Base-by-base conservation (phyloP, 106 monocot genomes). In the Iris macrosiphon region DNA sequence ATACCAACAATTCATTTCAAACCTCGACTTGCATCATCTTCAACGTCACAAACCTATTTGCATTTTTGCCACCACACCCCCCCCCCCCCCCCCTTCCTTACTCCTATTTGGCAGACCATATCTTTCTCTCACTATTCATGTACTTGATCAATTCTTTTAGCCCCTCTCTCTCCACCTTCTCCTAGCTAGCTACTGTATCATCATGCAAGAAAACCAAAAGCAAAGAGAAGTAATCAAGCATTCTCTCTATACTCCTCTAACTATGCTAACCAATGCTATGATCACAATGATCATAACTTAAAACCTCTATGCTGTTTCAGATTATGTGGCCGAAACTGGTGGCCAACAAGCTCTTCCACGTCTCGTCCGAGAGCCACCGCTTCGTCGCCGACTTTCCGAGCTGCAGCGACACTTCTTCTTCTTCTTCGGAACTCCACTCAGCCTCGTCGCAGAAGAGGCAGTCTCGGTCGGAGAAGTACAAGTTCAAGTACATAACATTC, bases 261-360 rank as follows among this genome's bases (percentile, higher is more conserved):
- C 34, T n/a, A 7, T 15, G 35, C 33, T 57, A 14, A 45, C 16
- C 18, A 26, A 21, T 16, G 14, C 1, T 27, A 42, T 29, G 27
- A 28, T 58, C 1, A 57, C 32, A 21, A 1, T 57, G n/a, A n/a
- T n/a, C n/a, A n/a, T n/a, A n/a, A n/a, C n/a, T n/a, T n/a, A n/a
- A n/a, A n/a, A n/a, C n/a, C 1, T 45, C 3, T n/a, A 3, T 56
- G 20, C 14, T 27, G 4, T 2, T 60, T 42, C 31, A 72, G 63
- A 47, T 66, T 18, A 60, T 60, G 73, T 73, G 73, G 65, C 65
- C 58, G 26, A 66, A 58, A 61, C 22, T 73, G 21, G 73, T 73
- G 37, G 49, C 65, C 11, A 66, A 66, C 63, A 73, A 73, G 52
- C 52, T 66, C 5, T 57, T 60, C 14, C 52, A 42, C 26, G 17